phyloP scores from a whole-genome alignment of 495 filamentous ascomycete genomes.

The Aspergillus sclerotiicarbonarius region DNA sequence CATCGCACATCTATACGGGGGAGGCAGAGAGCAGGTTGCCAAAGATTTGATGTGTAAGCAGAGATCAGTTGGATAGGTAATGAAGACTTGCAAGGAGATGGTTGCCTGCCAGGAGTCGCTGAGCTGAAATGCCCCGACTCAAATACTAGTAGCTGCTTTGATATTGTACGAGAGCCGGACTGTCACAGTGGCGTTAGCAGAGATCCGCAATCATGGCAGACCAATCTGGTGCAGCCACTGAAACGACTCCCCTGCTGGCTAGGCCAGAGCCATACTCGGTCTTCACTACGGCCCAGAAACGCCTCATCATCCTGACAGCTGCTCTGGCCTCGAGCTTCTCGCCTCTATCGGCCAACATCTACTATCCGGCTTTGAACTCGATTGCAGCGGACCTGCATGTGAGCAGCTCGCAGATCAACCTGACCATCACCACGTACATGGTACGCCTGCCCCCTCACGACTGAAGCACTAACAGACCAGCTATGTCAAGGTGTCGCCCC shows the following conservation, averaged over 20 bases:
- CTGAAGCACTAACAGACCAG: conserved; percentile 19
- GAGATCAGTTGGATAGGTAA: not conserved
- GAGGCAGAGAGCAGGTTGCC: conserved; percentile 1
- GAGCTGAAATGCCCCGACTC: conserved; percentile 2
- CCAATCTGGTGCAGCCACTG: conserved; percentile 5
- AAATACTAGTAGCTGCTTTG: not conserved
- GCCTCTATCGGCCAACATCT: conserved; percentile 44
- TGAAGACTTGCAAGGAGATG: no score
- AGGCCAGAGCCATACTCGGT: conserved; percentile 16
- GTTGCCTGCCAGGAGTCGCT: no score
- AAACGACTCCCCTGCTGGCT: conserved; percentile 24
- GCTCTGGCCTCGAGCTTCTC: conserved; percentile 30
- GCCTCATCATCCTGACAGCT: conserved; percentile 14
- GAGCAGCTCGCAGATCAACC: conserved; percentile 37
- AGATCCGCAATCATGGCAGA: no score
- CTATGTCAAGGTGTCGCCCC: conserved; percentile 52
- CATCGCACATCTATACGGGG: conserved; percentile 31
- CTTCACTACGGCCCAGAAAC: conserved; percentile 28
- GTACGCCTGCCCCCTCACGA: conserved; percentile 5
- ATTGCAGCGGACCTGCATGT: conserved; percentile 33
- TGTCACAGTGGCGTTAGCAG: no score
- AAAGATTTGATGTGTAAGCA: conserved; percentile 14
- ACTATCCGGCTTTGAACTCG: conserved; percentile 41
- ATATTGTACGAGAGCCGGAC: not conserved
- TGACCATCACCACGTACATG: conserved; percentile 46